phyloP scores from a whole-genome alignment of 2,329 filamentous ascomycete genomes.

The Colletotrichum scovillei region DNA sequence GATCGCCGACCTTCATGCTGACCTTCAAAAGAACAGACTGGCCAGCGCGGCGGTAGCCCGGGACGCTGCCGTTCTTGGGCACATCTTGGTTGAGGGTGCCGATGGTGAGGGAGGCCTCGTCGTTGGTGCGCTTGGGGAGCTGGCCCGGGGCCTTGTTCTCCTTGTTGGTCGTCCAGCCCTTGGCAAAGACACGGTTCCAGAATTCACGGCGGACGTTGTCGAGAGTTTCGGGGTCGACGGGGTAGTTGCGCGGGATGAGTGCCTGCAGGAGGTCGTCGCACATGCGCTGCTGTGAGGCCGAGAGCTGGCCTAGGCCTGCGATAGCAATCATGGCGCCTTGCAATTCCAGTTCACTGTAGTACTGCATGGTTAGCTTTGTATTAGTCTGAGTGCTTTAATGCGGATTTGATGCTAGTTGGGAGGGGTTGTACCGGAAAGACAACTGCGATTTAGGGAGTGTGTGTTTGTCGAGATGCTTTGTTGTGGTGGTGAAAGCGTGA shows the following conservation, averaged over 20 bases:
- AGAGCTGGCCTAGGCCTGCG: slow-evolving; percentile 1
- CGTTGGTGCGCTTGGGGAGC: slow-evolving; percentile 11
- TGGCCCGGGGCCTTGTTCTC: neutral
- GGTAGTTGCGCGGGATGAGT: slow-evolving; percentile 2
- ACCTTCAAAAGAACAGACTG: slow-evolving; percentile 13
- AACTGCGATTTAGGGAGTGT: neutral
- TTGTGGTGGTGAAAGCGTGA: too few relatives aligned
- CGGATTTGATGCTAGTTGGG: too few relatives aligned
- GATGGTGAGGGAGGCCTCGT: slow-evolving; percentile 18
- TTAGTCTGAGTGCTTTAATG: neutral
- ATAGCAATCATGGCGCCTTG: slow-evolving; percentile 6
- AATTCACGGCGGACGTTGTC: neutral
- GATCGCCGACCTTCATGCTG: slow-evolving; percentile 5
- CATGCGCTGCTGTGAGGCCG: neutral
- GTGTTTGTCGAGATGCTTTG: neutral
- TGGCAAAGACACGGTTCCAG: slow-evolving; percentile 11
- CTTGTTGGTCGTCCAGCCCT: slow-evolving; percentile 10
- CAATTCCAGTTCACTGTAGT: neutral
- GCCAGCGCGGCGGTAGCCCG: slow-evolving; percentile 16
- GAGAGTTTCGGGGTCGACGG: neutral
- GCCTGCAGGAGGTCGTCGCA: slow-evolving; percentile 19
- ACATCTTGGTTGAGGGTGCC: slow-evolving; percentile 26
- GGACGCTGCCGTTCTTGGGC: neutral
- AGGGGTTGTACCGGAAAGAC: neutral
- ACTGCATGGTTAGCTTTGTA: neutral